Percentiles rank a stretch among this genome's conserved stretches.
phyloP scores from a whole-genome alignment of 1,284 basidiomycete species.

The Bothia castanella region DNA sequence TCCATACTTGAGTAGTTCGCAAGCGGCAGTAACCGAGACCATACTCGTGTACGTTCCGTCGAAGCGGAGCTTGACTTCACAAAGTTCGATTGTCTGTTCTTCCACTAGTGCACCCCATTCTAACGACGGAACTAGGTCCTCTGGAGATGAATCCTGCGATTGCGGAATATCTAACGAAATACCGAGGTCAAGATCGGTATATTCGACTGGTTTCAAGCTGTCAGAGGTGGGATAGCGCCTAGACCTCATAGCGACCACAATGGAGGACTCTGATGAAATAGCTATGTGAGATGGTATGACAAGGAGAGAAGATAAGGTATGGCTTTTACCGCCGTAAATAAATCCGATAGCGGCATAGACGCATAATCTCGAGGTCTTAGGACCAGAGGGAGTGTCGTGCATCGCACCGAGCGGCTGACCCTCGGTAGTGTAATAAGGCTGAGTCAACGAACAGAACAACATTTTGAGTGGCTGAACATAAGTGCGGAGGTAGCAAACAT shows the following conservation, averaged over 20 bases:
- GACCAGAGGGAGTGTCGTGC: constrained; percentile 35
- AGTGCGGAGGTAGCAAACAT: constrained; percentile 47
- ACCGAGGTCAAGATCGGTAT: constrained; percentile 45
- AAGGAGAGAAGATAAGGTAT: not conserved
- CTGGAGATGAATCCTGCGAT: constrained; percentile 19
- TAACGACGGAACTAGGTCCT: constrained; percentile 34
- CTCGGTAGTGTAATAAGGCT: constrained; percentile 36
- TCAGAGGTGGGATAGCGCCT: constrained; percentile 40
- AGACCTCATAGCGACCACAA: constrained; percentile 65
- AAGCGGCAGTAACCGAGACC: constrained; percentile 10
- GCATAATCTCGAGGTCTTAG: constrained; percentile 49
- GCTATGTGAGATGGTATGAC: constrained; percentile 4
- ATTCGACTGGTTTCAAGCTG: constrained; percentile 29
- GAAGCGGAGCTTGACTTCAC: constrained; percentile 53
- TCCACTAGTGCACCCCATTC: constrained; percentile 65
- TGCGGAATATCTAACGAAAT: constrained; percentile 39
- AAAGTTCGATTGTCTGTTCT: constrained; percentile 57
- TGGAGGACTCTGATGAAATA: constrained; percentile 46
- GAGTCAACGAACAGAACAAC: constrained; percentile 47
- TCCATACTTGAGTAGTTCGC: constrained; percentile 9
- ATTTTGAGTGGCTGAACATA: constrained; percentile 40
- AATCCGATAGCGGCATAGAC: constrained; percentile 60
- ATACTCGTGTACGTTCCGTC: constrained; percentile 44
- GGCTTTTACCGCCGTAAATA: constrained; percentile 56
- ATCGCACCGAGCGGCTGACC: constrained; percentile 25